Evolutionary conservation across 441 rosid species (phyloP).

Genomic region (Populus tomentosa): DNA sequence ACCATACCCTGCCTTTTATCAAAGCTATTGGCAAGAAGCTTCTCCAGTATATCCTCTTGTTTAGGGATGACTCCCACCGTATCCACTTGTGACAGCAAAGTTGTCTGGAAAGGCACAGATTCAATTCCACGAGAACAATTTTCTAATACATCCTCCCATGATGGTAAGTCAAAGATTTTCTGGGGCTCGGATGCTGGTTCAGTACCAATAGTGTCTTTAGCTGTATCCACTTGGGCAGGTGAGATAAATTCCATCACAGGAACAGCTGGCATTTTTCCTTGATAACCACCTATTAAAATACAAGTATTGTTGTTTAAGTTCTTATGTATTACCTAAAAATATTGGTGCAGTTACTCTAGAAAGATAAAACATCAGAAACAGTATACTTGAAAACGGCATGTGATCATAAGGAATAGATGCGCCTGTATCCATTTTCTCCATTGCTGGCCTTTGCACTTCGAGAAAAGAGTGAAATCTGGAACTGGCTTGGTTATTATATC

Average conservation of each 20-base stretch:
- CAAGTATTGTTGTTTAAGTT: slow-evolving; percentile 21
- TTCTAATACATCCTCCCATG: slow-evolving; percentile 64
- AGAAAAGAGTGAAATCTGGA: slow-evolving; percentile 31
- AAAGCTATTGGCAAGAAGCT: slow-evolving; percentile 32
- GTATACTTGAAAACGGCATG: slow-evolving; percentile 26
- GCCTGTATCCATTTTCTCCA: slow-evolving; percentile 30
- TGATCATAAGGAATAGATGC: slow-evolving; percentile 28
- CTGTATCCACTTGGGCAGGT: slow-evolving; percentile 33
- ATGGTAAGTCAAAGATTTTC: slow-evolving; percentile 49
- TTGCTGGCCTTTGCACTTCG: slow-evolving; percentile 34
- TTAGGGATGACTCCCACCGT: slow-evolving; percentile 27
- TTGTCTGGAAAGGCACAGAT: slow-evolving; percentile 31
- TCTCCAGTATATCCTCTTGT: slow-evolving; percentile 44
- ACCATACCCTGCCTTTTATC: slow-evolving; percentile 27
- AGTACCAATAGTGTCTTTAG: slow-evolving; percentile 21
- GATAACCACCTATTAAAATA: slow-evolving; percentile 39
- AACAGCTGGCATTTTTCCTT: slow-evolving; percentile 37
- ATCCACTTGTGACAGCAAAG: slow-evolving; percentile 35
- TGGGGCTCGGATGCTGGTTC: slow-evolving; percentile 34
- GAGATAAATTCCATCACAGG: slow-evolving; percentile 34
- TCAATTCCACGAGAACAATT: slow-evolving; percentile 38
- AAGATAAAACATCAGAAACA: slow-evolving; percentile 12
- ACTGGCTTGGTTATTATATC: slow-evolving; percentile 61
- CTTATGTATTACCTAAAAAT: neutral
- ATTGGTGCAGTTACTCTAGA: neutral